Base-by-base conservation (phyloP, 495 filamentous ascomycete species). In the Amorphotheca resinae region DNA sequence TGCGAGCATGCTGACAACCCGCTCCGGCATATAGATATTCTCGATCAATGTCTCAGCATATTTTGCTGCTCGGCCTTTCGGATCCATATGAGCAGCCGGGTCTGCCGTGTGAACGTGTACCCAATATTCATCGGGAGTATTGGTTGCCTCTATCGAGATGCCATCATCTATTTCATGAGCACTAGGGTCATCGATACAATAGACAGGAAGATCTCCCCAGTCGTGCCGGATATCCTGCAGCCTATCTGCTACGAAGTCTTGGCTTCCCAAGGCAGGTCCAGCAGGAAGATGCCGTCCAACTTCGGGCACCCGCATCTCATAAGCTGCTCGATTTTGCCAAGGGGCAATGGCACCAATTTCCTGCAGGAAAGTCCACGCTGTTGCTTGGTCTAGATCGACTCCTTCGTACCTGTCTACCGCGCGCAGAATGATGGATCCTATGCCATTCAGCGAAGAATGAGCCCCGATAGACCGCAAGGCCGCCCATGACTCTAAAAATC, bases 61-160 rank as follows among this genome's bases (percentile, higher is more conserved):
- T 48, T 74, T 62, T 15, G 79, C 76, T 12, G 84, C 56, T 9
- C 62, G 54, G 35, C 76, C 64, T 14, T 77, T 65, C 9, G 69
- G 70, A 1, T 56, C 33, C 41, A 96, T 68, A 50, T 81, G 82
- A n/a, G 91, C 84, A 3, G 87, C 81, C 1, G 89, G 93, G 54
- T 96, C 91, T n/a, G 93, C 91, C 26, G 93, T 68, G 55, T 98
- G 91, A 9, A 93, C 60, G 54, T 84, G 87, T 22, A 96, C 64
- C 93, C 93, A 96, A 52, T 74, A 81, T 12, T 80, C 73, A 3
- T 68, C 67, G 1, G 64, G 57, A 11, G 64, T 60, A 0, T 67
- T 63, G 1, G 82, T 68, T 8, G 59, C 61, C 55, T 91, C 84
- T 6, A 95, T 45, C 1, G 87, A 95, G 7, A 96, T 61, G 17